Evolutionary conservation across 805 yeast species (phyloP), one percentile per base, ranked within the genome.

Genomic region (Hanseniaspora occidentalis): DNA sequence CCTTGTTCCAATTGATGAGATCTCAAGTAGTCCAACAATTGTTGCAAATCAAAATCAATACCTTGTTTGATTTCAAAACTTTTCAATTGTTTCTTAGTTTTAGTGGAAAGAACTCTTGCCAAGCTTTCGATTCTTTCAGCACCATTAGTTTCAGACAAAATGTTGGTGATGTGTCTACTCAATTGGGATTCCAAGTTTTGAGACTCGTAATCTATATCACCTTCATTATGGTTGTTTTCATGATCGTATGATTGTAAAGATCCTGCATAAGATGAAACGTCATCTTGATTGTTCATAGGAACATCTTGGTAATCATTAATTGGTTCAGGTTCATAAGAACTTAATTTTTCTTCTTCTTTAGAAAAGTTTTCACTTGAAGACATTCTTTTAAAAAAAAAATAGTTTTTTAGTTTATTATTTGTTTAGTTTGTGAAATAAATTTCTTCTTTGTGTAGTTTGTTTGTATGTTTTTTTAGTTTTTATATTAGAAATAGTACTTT

Each of bases 71-170:
- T 57, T 51, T 69, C 73, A 42, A 71, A 64, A 24, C 53, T 49
- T 33, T 66, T 66, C 53, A 67, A 56, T 45, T 71, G 66, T 31
- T 60, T 62, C 42, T 66, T 66, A 17, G 73, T 67, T 52, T 66
- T 67, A 11, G 72, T 66, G 8, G 76, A 70, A 34, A 71, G 48
- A 34, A 66, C 66, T 57, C 73, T 66, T 3, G 75, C 70, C 45
- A 71, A 56, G n/a, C 73, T 60, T 47, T 65, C 72, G 41, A 71
- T 56, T 48, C 62, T 65, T 33, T 57, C 57, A 5, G 61, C 52
- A 41, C 66, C 64, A 6, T 58, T 57, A 6, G 62, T 61, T 42
- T 57, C 54, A 10, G 62, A 54, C 18, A 59, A 39, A 39, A 59
- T 55, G 24, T 53, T 48, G 4, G 60, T 50, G 35, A 59, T 39